A percentile compares a stretch with the other conserved stretches of the same genome.
These are phyloP conservation scores for Calonectria fujianensis DNA, from an alignment of 2,329 filamentous ascomycete genomes.

Conservation along the genomic window DNA sequence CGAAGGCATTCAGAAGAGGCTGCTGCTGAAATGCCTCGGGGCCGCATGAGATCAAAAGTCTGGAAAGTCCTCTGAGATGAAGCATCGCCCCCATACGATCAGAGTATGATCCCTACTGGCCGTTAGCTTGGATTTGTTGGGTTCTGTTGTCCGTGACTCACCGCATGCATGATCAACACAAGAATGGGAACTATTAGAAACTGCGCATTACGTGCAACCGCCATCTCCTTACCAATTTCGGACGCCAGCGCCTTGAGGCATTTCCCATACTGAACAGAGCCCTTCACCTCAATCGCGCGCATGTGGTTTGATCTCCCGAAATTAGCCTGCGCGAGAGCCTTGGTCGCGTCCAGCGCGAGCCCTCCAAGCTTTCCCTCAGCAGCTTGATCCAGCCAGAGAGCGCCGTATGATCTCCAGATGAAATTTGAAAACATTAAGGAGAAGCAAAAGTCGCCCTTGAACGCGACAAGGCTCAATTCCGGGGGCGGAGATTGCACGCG, in stretches of 20 bases:
- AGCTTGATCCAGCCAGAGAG: conserved; percentile 44
- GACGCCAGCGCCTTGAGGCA: conserved; percentile 30
- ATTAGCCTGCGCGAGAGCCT: conserved; percentile 37
- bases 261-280: conserved; percentile 35
- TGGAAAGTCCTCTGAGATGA: conserved; percentile 37
- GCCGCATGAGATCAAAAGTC: conserved; percentile 34
- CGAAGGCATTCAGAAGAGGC: conserved; percentile 42
- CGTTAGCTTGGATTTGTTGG: background rate
- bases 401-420: conserved; percentile 46
- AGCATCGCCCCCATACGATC: conserved; percentile 39
- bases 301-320: conserved; percentile 39
- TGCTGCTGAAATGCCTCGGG: conserved; percentile 42
- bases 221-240: conserved; percentile 27
- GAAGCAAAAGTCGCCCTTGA: conserved; percentile 47
- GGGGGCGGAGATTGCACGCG: conserved; percentile 39
- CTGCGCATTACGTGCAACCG: background rate
- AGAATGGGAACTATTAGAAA: conserved; percentile 38
- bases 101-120: conserved; percentile 23
- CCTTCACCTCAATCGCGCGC: conserved; percentile 31
- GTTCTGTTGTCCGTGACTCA: background rate
- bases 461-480: conserved; percentile 45
- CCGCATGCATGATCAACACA: conserved; percentile 41
- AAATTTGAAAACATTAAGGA: conserved; percentile 49
- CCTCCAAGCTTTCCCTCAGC: conserved; percentile 43
- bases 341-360: conserved; percentile 41